Evolutionary conservation across 2,329 filamentous ascomycete species (phyloP).

Genomic region (Trichoderma polysporum): DNA sequence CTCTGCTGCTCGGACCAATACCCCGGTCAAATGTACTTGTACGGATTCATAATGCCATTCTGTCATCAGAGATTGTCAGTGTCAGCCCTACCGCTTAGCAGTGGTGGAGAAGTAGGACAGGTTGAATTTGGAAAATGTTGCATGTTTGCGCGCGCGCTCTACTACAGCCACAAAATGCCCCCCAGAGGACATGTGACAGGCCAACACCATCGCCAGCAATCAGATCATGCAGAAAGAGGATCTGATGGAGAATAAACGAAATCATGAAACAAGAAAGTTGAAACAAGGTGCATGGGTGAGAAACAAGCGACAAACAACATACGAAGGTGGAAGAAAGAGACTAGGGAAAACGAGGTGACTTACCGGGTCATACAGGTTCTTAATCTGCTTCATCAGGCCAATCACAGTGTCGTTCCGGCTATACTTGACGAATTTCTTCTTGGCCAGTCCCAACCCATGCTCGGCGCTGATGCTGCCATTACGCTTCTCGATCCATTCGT

Average conservation of each 20-base stretch:
- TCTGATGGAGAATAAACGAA: neutral
- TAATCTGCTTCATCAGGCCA: constrained; percentile 90
- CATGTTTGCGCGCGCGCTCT: neutral
- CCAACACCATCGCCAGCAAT: neutral
- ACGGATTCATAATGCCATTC: constrained; percentile 99
- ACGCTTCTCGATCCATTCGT: constrained; percentile 89
- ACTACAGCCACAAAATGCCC: neutral
- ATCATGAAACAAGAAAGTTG: constrained; percentile 6
- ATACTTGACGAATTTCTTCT: constrained; percentile 94
- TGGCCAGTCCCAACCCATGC: constrained; percentile 89
- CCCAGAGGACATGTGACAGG: neutral
- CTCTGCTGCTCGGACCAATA: neutral
- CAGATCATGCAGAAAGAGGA: neutral
- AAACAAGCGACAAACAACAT: neutral
- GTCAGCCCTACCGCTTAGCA: constrained; percentile 28
- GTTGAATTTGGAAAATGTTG: neutral
- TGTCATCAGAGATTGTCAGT: constrained; percentile 39
- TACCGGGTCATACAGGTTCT: constrained; percentile 91
- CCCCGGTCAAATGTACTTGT: constrained; percentile 75
- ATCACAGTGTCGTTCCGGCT: constrained; percentile 87
- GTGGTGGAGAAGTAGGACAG: neutral
- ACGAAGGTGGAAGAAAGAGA: neutral
- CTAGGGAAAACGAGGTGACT: constrained; percentile 39
- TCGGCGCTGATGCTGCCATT: constrained; percentile 95
- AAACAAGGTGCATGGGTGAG: constrained; percentile 4